phyloP scores from a whole-genome alignment of 176 grass and related monocot genomes.

The Oryza australiensis region DNA sequence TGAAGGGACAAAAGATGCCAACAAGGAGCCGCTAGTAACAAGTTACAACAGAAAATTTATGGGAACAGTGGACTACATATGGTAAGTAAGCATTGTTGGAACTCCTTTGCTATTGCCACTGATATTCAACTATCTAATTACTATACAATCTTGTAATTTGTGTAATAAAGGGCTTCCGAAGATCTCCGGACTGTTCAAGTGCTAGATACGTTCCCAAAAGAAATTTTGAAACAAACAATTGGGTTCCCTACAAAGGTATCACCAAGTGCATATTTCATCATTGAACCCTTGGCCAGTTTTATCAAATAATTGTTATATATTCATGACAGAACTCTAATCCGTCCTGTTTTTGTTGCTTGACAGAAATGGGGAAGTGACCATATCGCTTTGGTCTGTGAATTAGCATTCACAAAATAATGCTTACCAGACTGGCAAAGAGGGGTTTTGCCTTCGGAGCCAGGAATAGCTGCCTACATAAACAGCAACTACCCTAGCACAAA shows the following conservation, averaged over 20 bases:
- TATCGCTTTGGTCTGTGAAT: constrained; percentile 73
- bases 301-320: neutral
- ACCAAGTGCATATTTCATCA: neutral
- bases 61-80: constrained; percentile 98
- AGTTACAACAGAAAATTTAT: constrained; percentile 84
- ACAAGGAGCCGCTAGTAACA: constrained; percentile 76
- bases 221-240: constrained; percentile 60
- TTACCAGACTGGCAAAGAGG: neutral
- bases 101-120: neutral
- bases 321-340: neutral
- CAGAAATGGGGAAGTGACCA: constrained; percentile 99
- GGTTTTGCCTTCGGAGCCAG: constrained; percentile 11
- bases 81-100: constrained; percentile 46
- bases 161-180: constrained; percentile 64
- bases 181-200: constrained; percentile 74
- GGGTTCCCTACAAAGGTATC: constrained; percentile 93
- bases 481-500: constrained; percentile 8
- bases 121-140: constrained; percentile 30
- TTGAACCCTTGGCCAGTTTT: neutral
- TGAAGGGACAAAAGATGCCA: constrained; percentile 72
- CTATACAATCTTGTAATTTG: constrained; percentile 22
- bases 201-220: constrained; percentile 83
- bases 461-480: neutral
- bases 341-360: constrained; percentile 23
- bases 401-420: constrained; percentile 58